Evolutionary conservation across 108 stramenopile genomes (phyloP), one percentile per base, ranked within the genome.

Genomic region (Cyclotella baltica): DNA sequence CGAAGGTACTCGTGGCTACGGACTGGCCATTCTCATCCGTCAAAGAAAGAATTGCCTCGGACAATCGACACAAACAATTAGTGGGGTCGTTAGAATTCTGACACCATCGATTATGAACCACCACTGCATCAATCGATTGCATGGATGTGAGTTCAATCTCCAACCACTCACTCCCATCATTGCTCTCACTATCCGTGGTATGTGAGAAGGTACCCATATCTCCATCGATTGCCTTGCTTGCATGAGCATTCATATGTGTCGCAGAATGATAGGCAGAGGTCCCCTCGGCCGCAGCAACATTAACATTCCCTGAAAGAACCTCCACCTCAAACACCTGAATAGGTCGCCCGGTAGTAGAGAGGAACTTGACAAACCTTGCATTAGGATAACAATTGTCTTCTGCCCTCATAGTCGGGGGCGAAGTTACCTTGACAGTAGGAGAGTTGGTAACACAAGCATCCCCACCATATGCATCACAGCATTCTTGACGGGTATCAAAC

Each of bases 321-420:
- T 62, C 61, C 61, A 62, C 61, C 20, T 62, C 61, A 62, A 62
- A 62, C 35, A 62, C 61, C 35, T 62, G 61, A 33, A 62, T 36
- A 8, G 13, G 31, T 16, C 20, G 15, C 10, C 61, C 61, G 23
- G 61, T 62, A 11, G 61, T 62, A 4, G 61, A 62, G 15, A 25
- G 61, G 18, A 62, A 36, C 61, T 62, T 62, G 64, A 65, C 64
- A 43, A 34, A 27, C 40, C 40, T 65, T 2, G 64, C 43, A 33
- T 65, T 47, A 23, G 64, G 46, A 11, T 65, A 65, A 27, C 64
- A 65, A 15, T 65, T 65, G 27, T 65, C 64, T 2, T 22, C 23
- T 15, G 22, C 9, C 13, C 43, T 13, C 43, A 43, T 28, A 16
- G 43, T 47, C 9, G 64, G 64, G 1, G 18, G 18, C n/a, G 61